Evolutionary conservation across 306 rosid genomes (phyloP), one percentile per base, ranked within the genome.

Genomic region (Acacia acuminata): DNA sequence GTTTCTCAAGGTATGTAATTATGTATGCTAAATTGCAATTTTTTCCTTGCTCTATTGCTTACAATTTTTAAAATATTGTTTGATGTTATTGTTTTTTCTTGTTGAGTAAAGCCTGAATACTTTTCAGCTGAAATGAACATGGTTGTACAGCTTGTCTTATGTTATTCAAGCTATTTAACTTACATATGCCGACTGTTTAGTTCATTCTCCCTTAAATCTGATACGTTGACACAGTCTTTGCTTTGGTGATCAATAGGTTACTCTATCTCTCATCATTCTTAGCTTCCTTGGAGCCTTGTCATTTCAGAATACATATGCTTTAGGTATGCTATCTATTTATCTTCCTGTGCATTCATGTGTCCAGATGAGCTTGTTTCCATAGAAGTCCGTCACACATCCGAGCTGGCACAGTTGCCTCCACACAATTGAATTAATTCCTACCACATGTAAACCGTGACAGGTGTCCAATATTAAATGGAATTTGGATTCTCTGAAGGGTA

Each of bases 281-380:
- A 88, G 96, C 92, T 88, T 88, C 88, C 81, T 94, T 78, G 97
- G 97, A 80, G 82, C 88, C 50, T 67, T 96, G 85, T 90, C 98
- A 74, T 85, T 91, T 68, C 92, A 82, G 81, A 91, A 80, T 77
- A 53, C 91, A 61, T 96, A 84, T 80, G 84, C 86, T 34, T 87
- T 87, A 88, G 99, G 99, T 93, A 63, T 77, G 83, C 73, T 70
- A 68, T 78, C 87, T 76, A 84, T 80, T 76, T 65, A 74, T n/a
- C 87, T 50, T 76, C 65, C 76, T 68, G 61, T 58, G 19, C 79
- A 64, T 86, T 61, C 58, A 51, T 75, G 76, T 24, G 13, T 74
- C 17, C 19, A 73, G 45, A 53, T 42, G 80, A 42, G 55, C 44
- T 67, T 70, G n/a, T 38, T 73, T 45, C 51, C 74, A 25, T 34